Conservation (phyloP, 2,329 filamentous ascomycete genomes). For the Clonostachys sp. region DNA sequence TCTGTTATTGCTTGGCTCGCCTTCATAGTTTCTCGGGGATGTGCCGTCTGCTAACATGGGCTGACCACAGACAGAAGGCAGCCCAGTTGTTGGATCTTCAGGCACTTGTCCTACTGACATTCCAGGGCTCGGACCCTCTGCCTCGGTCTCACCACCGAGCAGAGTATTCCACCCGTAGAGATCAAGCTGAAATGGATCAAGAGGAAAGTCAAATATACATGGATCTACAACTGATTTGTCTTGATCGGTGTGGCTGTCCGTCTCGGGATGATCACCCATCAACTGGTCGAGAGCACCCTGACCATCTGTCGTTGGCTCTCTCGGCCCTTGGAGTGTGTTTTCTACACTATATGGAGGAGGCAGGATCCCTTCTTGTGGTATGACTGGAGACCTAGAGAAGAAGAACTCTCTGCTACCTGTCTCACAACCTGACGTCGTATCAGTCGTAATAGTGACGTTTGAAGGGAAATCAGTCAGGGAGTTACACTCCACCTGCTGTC, state of each 20-base stretch:
- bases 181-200: slow-evolving; percentile 2
- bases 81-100: too few relatives aligned
- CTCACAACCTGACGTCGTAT: not conserved
- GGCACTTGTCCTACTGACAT: too few relatives aligned
- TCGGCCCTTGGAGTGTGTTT: too few relatives aligned
- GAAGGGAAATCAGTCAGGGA: not conserved
- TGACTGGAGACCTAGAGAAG: not conserved
- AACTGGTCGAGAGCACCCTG: too few relatives aligned
- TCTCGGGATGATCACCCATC: not conserved
- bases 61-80: not conserved
- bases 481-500: not conserved
- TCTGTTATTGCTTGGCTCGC: not conserved
- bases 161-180: not conserved
- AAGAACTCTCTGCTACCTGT: not conserved
- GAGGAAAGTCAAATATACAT: not conserved
- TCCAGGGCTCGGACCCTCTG: slow-evolving; percentile 2
- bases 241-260: not conserved
- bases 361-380: not conserved
- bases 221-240: not conserved
- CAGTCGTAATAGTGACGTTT: not conserved
- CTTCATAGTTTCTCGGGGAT: not conserved
- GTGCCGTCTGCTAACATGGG: not conserved
- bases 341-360: not conserved
- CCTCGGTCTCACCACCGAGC: not conserved
- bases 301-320: too few relatives aligned